Conservation (phyloP, 2,329 filamentous ascomycete species). For the Talaromyces atroroseus region DNA sequence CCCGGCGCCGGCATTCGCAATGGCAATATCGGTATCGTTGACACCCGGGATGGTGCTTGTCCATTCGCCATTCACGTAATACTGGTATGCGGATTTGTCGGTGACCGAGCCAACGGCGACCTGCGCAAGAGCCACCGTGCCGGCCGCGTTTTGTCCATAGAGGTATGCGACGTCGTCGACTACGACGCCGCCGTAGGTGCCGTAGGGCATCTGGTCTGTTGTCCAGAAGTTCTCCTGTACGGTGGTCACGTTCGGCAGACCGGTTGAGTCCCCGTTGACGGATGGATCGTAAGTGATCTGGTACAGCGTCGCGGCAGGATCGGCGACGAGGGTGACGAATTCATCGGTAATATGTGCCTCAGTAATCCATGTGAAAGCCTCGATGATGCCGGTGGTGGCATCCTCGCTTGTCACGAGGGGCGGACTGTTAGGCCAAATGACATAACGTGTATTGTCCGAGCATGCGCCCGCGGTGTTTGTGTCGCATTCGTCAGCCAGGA, state of each 20-base stretch:
- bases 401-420: conserved; percentile 17
- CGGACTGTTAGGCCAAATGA: conserved; percentile 22
- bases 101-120: conserved; percentile 1
- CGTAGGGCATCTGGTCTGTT: conserved; percentile 18
- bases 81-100: conserved; percentile 9
- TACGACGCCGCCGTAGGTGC: conserved; percentile 1
- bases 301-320: conserved; percentile 21
- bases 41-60: conserved; percentile 7
- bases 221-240: conserved; percentile 20
- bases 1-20: conserved; percentile 24
- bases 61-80: conserved; percentile 9
- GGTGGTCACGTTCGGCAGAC: conserved; percentile 17
- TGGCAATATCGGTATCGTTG: conserved; percentile 12
- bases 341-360: conserved; percentile 16
- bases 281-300: conserved; percentile 17
- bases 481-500: conserved; percentile 10
- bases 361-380: conserved; percentile 21
- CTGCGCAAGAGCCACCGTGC: conserved; percentile 8
- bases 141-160: conserved; percentile 7
- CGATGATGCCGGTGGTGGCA: conserved; percentile 11
- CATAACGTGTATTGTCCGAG: conserved; percentile 17
- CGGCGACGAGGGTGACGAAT: conserved; percentile 14
- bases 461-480: conserved; percentile 14
- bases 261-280: not conserved
- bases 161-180: conserved; percentile 5